Base-by-base conservation (phyloP, 2,329 filamentous ascomycete genomes). In the Verticillium albo-atrum region DNA sequence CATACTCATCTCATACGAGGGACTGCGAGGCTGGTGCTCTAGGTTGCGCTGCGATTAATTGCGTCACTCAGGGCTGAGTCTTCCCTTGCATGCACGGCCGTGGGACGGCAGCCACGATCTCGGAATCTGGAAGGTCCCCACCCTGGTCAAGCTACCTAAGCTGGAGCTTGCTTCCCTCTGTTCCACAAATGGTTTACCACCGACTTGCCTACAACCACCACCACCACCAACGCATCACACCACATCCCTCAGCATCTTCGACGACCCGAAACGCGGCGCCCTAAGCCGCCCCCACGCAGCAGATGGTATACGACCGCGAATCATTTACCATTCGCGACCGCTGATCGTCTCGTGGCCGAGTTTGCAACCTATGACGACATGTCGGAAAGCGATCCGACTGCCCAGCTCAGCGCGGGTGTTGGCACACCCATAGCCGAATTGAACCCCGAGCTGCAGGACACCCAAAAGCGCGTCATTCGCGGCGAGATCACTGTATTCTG, bases 401-500 rank as follows among this genome's bases (percentile, higher is more conserved):
- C 61, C 55, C 62, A 64, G 62, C 61, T 64, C 30, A 30, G 56
- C 61, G 59, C 56, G 61, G 61, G 57, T 20, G 54, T 56, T 30
- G 28, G 25, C 26, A 83, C 81, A 10, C 76, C 84, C 20, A 88
- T 89, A 65, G 78, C 85, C 7, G 75, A 83, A 61, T 77, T 89
- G 34, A 71, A 66, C 34, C 83, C 85, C 6, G 74, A 78, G 9
- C 67, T 86, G 6, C 59, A 73, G 15, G 70, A 79, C 14, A 70
- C 72, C 26, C 60, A 68, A 2, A 71, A 74, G 6, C 76, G 76
- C 61, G 75, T 78, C 14, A 74, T 97, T 32, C 82, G 85, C 60
- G 92, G 90, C 42, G 80, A 90, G 17, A 85, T 97, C 25, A 94
- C 92, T 9, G 85, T 98, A 35, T 87, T 91, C 60, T 98, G 94